A percentile compares a stretch with the other conserved stretches of the same genome.
Evolutionary conservation across 2,329 filamentous ascomycete genomes (phyloP).

Genomic region (Colletotrichum sublineola): DNA sequence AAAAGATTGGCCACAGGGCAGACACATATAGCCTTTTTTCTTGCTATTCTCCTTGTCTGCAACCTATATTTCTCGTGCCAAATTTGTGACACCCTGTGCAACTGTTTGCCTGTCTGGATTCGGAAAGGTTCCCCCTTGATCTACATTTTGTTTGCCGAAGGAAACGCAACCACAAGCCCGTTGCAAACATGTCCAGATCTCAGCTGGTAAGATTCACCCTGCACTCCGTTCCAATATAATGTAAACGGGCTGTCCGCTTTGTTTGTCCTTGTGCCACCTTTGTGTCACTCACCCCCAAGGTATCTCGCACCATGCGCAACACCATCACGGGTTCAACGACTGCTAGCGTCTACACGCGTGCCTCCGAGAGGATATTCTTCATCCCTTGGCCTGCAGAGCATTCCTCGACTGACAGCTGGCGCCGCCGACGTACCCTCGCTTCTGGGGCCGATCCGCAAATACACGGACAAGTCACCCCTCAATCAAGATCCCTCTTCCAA

Average conservation of each 20-base stretch:
- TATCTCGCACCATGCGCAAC: slow-evolving; percentile 15
- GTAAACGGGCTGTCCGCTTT: slow-evolving; percentile 9
- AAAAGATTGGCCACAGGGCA: neutral
- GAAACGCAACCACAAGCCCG: neutral
- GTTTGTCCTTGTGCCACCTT: slow-evolving; percentile 13
- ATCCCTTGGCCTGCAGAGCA: slow-evolving; percentile 19
- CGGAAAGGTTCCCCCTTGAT: neutral
- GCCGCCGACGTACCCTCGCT: neutral
- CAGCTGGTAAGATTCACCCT: neutral
- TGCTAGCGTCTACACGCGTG: slow-evolving; percentile 16
- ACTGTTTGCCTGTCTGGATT: slow-evolving; percentile 11
- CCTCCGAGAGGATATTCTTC: slow-evolving; percentile 14
- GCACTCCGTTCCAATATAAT: slow-evolving; percentile 1
- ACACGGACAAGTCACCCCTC: neutral
- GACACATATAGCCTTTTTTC: neutral
- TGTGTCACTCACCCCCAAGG: slow-evolving; percentile 13
- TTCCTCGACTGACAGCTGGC: slow-evolving; percentile 12
- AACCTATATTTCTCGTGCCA: neutral
- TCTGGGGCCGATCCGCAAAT: slow-evolving; percentile 11
- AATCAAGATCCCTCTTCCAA: slow-evolving; percentile 11
- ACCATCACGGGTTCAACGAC: slow-evolving; percentile 15
- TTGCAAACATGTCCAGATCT: slow-evolving; percentile 13
- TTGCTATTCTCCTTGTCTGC: slow-evolving; percentile 1
- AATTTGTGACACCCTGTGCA: slow-evolving; percentile 13
- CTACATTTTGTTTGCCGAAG: neutral